Conservation (phyloP, 2,329 filamentous ascomycete genomes). For the Cylindrodendrum hubeiense region DNA sequence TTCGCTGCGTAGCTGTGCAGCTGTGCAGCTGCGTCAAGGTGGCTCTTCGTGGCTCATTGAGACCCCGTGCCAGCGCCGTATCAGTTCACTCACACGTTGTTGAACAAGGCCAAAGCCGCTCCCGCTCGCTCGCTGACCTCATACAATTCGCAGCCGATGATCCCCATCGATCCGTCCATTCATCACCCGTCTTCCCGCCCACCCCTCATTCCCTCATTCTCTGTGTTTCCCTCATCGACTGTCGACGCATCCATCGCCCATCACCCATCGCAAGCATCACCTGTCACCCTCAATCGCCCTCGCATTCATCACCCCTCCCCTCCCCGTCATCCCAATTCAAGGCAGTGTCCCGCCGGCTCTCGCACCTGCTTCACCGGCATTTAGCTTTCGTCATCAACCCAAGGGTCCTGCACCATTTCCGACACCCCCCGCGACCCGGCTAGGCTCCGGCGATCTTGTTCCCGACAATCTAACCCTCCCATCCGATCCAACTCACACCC, state of each 20-base stretch:
- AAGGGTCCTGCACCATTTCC: conserved; percentile 30
- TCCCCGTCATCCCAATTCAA: conserved; percentile 22
- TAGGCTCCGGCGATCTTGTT: conserved; percentile 39
- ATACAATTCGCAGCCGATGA: conserved; percentile 35
- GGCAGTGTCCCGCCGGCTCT: conserved; percentile 31
- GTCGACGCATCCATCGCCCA: conserved; percentile 17
- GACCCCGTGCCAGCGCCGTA: conserved; percentile 22
- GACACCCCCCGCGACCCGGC: conserved; percentile 35
- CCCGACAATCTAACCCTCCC: conserved; percentile 12
- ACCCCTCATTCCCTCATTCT: conserved; percentile 25
- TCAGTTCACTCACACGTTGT: conserved; percentile 34
- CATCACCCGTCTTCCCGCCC: conserved; percentile 25
- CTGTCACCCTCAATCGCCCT: neutral
- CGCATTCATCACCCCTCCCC: conserved; percentile 2
- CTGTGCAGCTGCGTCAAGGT: too few species aligned
- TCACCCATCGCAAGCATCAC: conserved; percentile 10
- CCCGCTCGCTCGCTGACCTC: conserved; percentile 36
- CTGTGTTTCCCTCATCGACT: conserved; percentile 13
- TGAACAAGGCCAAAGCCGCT: neutral
- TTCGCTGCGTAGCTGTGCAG: too few species aligned
- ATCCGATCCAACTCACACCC: conserved; percentile 26
- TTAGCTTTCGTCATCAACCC: conserved; percentile 39
- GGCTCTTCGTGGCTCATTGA: conserved; percentile 8
- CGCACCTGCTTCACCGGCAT: conserved; percentile 37
- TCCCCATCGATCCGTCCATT: conserved; percentile 28